Base-by-base conservation (phyloP, 768 basidiomycete genomes). In the Nevesoporus exiguus region DNA sequence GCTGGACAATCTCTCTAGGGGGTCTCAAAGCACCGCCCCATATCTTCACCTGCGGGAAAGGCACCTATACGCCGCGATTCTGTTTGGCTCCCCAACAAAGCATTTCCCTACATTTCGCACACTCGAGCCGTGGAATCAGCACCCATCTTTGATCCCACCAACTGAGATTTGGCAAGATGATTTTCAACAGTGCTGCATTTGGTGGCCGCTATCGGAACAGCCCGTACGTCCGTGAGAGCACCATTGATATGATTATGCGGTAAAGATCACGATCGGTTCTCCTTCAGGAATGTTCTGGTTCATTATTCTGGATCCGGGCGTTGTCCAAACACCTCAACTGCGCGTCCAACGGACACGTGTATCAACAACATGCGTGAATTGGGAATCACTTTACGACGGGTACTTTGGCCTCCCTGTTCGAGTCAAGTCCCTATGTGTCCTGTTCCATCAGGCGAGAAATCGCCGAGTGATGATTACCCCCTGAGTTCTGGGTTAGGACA, bases 181-280 rank as follows among this genome's bases (percentile, higher is more conserved):
- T 56, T 59, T 59, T 65, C 65, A 64, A 50, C 51, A 56, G 47
- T 29, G 39, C 45, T 58, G 49, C 15, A 47, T 56, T 44, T 56
- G 52, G 63, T 58, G 49, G 34, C 60, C 52, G 63, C 34, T 53
- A 47, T 58, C 59, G 63, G 57, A 55, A 57, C 37, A 45, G 51
- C 60, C 56, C 67, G 64, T 60, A 52, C 50, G 39, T 59, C 27
- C 64, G 65, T 69, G 66, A 60, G 66, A 71, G 55, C 27, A 15
- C 56, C 52, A 55, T 52, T 51, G 60, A 61, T 57, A 59, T 51
- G 62, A 59, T 62, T 62, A 50, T 57, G 55, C 62, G 57, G 46
- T 47, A 61, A 21, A 61, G 57, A 66, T 64, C 62, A 58, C 55
- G 47, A 65, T 66, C 60, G 51, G 36, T 25, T 46, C 53, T 27